A percentile compares a stretch with the other conserved stretches of the same genome.
These are phyloP conservation scores for Ailanthus altissimus DNA, from an alignment of 345 rosid genomes.

Conservation along the genomic window DNA sequence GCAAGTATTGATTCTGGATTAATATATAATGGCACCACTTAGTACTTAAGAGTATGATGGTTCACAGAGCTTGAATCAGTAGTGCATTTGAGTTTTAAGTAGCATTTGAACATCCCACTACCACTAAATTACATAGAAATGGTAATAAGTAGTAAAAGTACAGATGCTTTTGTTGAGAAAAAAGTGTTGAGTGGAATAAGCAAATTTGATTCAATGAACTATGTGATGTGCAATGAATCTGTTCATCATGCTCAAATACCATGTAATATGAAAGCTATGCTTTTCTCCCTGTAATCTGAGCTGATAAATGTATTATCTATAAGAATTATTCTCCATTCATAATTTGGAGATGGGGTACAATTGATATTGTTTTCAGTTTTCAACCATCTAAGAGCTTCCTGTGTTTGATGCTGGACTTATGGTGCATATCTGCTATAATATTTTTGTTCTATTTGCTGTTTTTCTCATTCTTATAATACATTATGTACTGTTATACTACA, in stretches of 20 bases:
- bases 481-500: constrained; percentile 9
- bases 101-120: background rate
- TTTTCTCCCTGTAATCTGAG: constrained; percentile 7
- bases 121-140: background rate
- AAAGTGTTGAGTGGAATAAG: background rate
- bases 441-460: constrained; percentile 7
- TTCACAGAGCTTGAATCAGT: background rate
- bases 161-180: background rate
- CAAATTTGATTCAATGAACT: background rate
- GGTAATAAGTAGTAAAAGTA: background rate
- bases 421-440: constrained; percentile 16
- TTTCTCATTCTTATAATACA: constrained; percentile 14
- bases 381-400: constrained; percentile 21
- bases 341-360: constrained; percentile 22
- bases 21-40: background rate
- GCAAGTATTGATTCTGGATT: constrained; percentile 8
- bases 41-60: background rate
- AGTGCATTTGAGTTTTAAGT: background rate
- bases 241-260: background rate
- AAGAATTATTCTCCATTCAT: constrained; percentile 18
- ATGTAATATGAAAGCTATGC: background rate
- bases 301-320: background rate
- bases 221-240: background rate
- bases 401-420: constrained; percentile 27
- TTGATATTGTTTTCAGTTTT: constrained; percentile 6